A percentile compares a stretch with the other conserved stretches of the same genome.
These are phyloP conservation scores for Pseudonitzschia multiseries DNA, from an alignment of 108 stramenopile species.

Conservation along the genomic window DNA sequence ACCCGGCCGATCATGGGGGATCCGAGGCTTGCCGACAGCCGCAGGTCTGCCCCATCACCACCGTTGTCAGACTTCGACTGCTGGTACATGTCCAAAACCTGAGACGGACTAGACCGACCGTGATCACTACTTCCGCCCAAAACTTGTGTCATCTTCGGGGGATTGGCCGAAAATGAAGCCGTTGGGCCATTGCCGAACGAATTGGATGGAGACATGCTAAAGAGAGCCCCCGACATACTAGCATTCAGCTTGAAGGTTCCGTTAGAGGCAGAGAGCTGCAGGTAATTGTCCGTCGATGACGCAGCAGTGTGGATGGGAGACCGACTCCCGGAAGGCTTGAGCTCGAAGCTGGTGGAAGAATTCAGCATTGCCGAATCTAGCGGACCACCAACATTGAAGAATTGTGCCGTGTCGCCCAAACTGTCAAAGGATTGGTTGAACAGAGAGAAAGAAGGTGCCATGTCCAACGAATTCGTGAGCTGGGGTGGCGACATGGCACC, in stretches of 20 bases:
- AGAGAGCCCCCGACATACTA: slow-evolving; percentile 32
- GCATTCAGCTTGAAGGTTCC: slow-evolving; percentile 36
- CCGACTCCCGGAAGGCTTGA: slow-evolving; percentile 19
- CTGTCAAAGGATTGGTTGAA: slow-evolving; percentile 87
- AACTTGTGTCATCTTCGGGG: slow-evolving; percentile 34
- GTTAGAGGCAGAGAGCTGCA: slow-evolving; percentile 28
- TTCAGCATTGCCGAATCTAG: slow-evolving; percentile 60
- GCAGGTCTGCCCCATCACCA: slow-evolving; percentile 34
- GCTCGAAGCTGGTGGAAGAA: slow-evolving; percentile 52
- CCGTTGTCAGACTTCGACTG: slow-evolving; percentile 21
- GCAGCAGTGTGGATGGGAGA: not conserved
- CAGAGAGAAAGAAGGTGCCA: slow-evolving; percentile 69
- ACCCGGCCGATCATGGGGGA: slow-evolving; percentile 10
- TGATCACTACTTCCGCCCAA: slow-evolving; percentile 31
- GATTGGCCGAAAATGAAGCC: slow-evolving; percentile 7
- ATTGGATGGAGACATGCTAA: slow-evolving; percentile 58
- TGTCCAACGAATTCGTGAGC: slow-evolving; percentile 50
- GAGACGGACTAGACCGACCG: slow-evolving; percentile 43
- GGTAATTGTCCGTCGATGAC: slow-evolving; percentile 3
- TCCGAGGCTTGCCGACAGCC: slow-evolving; percentile 16
- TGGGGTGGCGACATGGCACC: slow-evolving; percentile 30
- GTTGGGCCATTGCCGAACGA: slow-evolving; percentile 52
- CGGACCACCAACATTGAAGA: slow-evolving; percentile 53
- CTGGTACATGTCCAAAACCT: slow-evolving; percentile 46
- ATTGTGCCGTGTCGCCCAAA: slow-evolving; percentile 56